These are phyloP conservation scores for Fusarium chlamydosporum DNA, from an alignment of 2,329 filamentous ascomycete species.

Conservation along the genomic window DNA sequence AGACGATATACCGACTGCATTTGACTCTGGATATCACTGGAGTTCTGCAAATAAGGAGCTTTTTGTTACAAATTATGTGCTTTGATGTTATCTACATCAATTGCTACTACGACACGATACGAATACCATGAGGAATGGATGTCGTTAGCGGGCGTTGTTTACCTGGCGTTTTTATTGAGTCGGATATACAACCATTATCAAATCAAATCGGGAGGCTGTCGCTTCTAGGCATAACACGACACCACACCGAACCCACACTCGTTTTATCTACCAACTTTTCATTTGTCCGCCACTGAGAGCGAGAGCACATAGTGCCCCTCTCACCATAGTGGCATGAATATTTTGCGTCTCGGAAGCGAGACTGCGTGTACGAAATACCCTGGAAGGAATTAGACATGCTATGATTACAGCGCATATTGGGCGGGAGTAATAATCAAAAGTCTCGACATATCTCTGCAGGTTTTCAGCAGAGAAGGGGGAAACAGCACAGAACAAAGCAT, in stretches of 20 bases:
- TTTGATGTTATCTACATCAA: conserved; percentile 39
- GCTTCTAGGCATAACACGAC: conserved; percentile 31
- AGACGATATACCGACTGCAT: conserved; percentile 42
- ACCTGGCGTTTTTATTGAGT: conserved; percentile 47
- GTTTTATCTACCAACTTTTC: conserved; percentile 33
- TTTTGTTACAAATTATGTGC: conserved; percentile 45
- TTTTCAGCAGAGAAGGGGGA: conserved; percentile 39
- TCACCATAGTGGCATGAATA: conserved; percentile 29
- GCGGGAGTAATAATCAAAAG: conserved; percentile 50
- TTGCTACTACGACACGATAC: conserved; percentile 48
- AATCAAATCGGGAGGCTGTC: conserved; percentile 31
- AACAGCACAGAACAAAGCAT: conserved; percentile 36
- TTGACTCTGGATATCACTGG: conserved; percentile 54
- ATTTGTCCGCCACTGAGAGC: conserved; percentile 28
- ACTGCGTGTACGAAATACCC: conserved; percentile 53
- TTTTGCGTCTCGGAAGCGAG: conserved; percentile 49
- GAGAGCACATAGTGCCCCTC: conserved; percentile 22
- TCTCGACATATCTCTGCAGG: conserved; percentile 42
- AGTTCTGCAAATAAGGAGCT: conserved; percentile 36
- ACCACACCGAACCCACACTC: conserved; percentile 26
- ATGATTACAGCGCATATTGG: conserved; percentile 49
- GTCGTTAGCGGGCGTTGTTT: conserved; percentile 37
- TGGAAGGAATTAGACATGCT: conserved; percentile 51
- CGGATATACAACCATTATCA: conserved; percentile 25
- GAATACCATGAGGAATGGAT: conserved; percentile 52